phyloP scores from a whole-genome alignment of 2,329 filamentous ascomycete species.

The Neonectria punicea region DNA sequence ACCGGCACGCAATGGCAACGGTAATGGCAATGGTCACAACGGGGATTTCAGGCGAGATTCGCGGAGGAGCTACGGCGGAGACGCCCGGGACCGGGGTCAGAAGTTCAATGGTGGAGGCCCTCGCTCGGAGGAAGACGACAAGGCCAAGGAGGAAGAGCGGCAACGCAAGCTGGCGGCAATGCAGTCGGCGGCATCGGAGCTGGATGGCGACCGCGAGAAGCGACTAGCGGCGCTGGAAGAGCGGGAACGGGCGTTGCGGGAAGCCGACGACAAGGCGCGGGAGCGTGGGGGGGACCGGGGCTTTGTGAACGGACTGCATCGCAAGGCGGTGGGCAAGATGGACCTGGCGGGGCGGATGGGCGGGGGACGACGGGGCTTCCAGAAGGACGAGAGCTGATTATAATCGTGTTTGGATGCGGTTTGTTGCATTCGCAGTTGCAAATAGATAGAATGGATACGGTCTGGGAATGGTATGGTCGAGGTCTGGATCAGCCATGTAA shows the following conservation, averaged over 20 bases:
- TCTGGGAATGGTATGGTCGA: neutral
- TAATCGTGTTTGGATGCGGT: slow-evolving; percentile 7
- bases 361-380: slow-evolving; percentile 56
- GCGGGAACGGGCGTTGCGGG: slow-evolving; percentile 70
- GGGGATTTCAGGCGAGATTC: slow-evolving; percentile 21
- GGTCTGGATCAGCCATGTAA: neutral
- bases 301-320: slow-evolving; percentile 73
- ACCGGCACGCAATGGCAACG: slow-evolving; percentile 10
- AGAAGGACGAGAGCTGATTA: slow-evolving; percentile 58
- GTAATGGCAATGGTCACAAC: slow-evolving; percentile 12
- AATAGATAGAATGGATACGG: neutral
- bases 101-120: slow-evolving; percentile 36
- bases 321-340: slow-evolving; percentile 64
- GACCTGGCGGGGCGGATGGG: slow-evolving; percentile 64
- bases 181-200: slow-evolving; percentile 74
- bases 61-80: slow-evolving; percentile 31
- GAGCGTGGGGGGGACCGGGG: slow-evolving; percentile 71
- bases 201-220: slow-evolving; percentile 76
- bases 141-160: slow-evolving; percentile 64
- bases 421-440: neutral
- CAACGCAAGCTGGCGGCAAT: slow-evolving; percentile 77
- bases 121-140: slow-evolving; percentile 33
- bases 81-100: slow-evolving; percentile 37
- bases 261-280: slow-evolving; percentile 74
- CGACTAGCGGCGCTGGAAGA: slow-evolving; percentile 74